Base-by-base conservation (phyloP, 1,284 basidiomycete species). In the Sanghuangporus weigelae region DNA sequence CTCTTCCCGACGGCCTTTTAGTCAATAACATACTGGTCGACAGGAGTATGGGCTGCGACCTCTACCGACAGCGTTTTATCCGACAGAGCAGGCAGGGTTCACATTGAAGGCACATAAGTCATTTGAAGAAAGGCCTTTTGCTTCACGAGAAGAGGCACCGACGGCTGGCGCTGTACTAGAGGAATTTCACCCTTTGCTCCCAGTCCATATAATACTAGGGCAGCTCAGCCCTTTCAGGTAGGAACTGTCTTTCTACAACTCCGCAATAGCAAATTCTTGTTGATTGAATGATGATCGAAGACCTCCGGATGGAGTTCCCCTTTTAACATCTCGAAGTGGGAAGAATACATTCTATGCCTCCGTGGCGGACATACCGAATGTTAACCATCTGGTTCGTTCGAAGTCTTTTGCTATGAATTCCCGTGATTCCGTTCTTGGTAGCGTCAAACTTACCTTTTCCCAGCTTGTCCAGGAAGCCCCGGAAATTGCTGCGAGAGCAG, bases 281-380 rank as follows among this genome's bases (percentile, higher is more conserved):
- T 23, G n/a, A 21, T n/a, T n/a, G n/a, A 16, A 10, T 54, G 35
- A 23, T 39, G 1, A 2, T 21, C 14, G 11, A 54, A 83, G 81
- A 2, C 71, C 80, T 0, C 65, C 67, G 6, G 68, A 70, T 6
- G 79, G 81, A 65, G 71, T 77, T 26, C 73, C 76, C 40, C 72
- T 82, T 2, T 67, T 81, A 7, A 67, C 76, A 8, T 71, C 71
- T 11, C 73, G 71, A 6, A 69, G 75, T 11, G 64, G 70, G 12
- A 68, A 77, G 7, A 75, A 78, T 53, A 12, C 21, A 12, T 31
- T 31, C 16, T 72, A 82, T 21, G 78, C 74, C 7, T 80, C 79
- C 1, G 68, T 73, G 2, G 42, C 65, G 11, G 59, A 68, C 14
- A 69, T 76, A 2, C 59, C 64, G 10, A 69, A 68, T 1, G 69